Evolutionary conservation across 1,284 basidiomycete genomes (phyloP).

Genomic region (Ustilago esculenta): DNA sequence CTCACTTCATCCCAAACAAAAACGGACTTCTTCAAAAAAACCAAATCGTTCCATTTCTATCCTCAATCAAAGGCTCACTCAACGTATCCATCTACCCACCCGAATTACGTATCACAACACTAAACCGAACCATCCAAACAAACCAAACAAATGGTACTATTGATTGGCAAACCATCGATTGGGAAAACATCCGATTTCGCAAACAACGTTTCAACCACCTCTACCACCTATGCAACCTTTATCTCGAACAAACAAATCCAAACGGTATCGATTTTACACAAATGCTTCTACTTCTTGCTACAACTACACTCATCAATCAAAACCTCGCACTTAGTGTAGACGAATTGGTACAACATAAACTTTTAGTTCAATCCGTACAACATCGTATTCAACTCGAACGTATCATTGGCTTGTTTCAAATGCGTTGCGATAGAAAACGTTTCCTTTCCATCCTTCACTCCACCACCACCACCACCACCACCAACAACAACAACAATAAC

Average conservation of each 20-base stretch:
- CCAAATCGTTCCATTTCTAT: conserved; percentile 84
- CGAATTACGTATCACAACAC: too few relatives aligned
- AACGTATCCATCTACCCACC: conserved; percentile 58
- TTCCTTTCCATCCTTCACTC: too few relatives aligned
- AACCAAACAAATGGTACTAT: too few relatives aligned
- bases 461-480: too few relatives aligned
- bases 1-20: conserved; percentile 79
- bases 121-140: too few relatives aligned
- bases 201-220: conserved; percentile 59
- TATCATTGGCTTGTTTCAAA: conserved; percentile 55
- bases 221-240: conserved; percentile 65
- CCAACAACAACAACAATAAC: too few relatives aligned
- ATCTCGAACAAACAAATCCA: conserved; percentile 71
- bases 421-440: conserved; percentile 54
- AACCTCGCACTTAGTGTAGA: conserved; percentile 65
- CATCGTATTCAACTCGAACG: conserved; percentile 57
- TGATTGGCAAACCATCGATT: conserved; percentile 41
- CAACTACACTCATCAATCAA: conserved; percentile 91
- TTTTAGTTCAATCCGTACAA: conserved; percentile 56
- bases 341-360: conserved; percentile 61
- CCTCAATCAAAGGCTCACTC: conserved; percentile 58
- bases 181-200: conserved; percentile 52
- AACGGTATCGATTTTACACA: conserved; percentile 86
- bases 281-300: conserved; percentile 87
- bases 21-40: conserved; percentile 81